Evolutionary conservation across 257 asterid species (phyloP).

Genomic region (Mitragyna speciosa): DNA sequence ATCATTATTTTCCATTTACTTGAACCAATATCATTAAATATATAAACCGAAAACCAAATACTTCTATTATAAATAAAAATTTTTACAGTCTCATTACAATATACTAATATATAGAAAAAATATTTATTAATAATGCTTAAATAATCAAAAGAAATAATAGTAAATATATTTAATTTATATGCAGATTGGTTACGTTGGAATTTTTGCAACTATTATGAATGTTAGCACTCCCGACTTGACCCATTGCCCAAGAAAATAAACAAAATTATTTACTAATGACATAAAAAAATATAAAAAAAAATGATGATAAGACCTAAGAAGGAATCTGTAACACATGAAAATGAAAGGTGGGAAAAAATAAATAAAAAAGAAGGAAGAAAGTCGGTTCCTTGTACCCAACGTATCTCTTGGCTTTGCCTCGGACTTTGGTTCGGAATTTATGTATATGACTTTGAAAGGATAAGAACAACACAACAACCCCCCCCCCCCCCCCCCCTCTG

Average conservation of each 20-base stretch:
- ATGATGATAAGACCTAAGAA: constrained; percentile 35
- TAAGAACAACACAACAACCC: constrained; percentile 50
- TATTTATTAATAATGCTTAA: no score
- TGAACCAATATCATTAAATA: not conserved
- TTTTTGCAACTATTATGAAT: no score
- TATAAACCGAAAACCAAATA: not conserved
- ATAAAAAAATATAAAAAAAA: not conserved
- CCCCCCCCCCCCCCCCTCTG: not conserved
- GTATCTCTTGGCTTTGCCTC: constrained; percentile 41
- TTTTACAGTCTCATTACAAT: no score
- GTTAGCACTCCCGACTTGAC: no score
- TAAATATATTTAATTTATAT: no score
- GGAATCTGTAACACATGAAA: constrained; percentile 46
- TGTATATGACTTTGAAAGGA: constrained; percentile 39
- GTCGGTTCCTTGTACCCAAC: constrained; percentile 72
- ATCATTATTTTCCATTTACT: not conserved
- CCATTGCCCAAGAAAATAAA: not conserved
- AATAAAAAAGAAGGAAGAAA: constrained; percentile 54
- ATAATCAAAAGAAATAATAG: no score
- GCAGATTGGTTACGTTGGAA: no score
- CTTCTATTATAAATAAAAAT: no score
- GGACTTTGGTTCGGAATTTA: constrained; percentile 50
- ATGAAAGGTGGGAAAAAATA: constrained; percentile 28
- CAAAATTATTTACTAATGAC: not conserved
- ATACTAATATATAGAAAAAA: no score